Evolutionary conservation across 176 grass and related monocot species (phyloP).

Genomic region (Areca catechu): DNA sequence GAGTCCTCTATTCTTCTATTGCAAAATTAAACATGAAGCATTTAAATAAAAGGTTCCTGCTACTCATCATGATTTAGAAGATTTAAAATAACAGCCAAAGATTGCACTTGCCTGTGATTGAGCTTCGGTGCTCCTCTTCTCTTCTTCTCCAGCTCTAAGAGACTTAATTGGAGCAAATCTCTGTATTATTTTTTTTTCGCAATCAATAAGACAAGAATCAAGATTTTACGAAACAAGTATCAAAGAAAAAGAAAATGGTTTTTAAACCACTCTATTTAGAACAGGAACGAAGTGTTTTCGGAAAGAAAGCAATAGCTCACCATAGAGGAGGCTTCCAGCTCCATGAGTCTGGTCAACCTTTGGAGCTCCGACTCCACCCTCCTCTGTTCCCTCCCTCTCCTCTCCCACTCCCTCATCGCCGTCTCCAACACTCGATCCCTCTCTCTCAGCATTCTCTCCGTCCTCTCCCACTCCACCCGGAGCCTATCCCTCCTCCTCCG

Average conservation of each 20-base stretch:
- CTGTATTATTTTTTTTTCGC: not conserved
- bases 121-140: slow-evolving; percentile 22
- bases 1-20: too few species aligned
- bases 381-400: slow-evolving; percentile 26
- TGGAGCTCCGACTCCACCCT: slow-evolving; percentile 22
- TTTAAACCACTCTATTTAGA: not conserved
- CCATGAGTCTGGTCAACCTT: slow-evolving; percentile 12
- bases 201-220: not conserved
- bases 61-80: too few species aligned
- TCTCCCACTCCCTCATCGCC: slow-evolving; percentile 27
- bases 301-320: slow-evolving; percentile 10
- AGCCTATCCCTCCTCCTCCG: slow-evolving; percentile 25
- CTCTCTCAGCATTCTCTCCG: slow-evolving; percentile 17
- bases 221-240: not conserved
- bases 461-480: slow-evolving; percentile 20
- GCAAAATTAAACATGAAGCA: too few species aligned
- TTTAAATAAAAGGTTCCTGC: too few species aligned
- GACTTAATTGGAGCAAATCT: slow-evolving; percentile 20
- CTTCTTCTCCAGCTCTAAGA: slow-evolving; percentile 25
- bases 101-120: slow-evolving; percentile 19
- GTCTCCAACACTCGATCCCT: slow-evolving; percentile 23
- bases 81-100: not conserved
- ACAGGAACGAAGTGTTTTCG: not conserved
- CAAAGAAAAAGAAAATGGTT: not conserved
- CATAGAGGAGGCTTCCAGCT: slow-evolving; percentile 20